A percentile compares a stretch with the other conserved stretches of the same genome.
phyloP scores from a whole-genome alignment of 495 filamentous ascomycete species.

The Tuber borchii region DNA sequence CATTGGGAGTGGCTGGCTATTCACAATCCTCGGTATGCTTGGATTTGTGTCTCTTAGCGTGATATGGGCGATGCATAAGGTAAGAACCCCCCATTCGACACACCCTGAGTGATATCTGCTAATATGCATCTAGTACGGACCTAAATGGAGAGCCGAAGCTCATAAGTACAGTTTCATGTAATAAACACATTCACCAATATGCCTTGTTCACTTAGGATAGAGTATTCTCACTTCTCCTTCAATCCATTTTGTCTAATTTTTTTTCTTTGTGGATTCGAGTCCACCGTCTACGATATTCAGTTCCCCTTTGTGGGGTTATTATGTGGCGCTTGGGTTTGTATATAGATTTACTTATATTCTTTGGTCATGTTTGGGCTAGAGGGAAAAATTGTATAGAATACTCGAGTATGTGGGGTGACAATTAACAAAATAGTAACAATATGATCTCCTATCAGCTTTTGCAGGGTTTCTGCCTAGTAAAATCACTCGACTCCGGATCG shows the following conservation, averaged over 20 bases:
- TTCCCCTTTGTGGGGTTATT: neutral
- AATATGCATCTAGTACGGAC: conserved; percentile 18
- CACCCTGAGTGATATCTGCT: neutral
- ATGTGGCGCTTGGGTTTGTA: neutral
- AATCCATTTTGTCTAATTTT: neutral
- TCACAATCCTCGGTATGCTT: conserved; percentile 68
- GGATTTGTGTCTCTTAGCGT: conserved; percentile 47
- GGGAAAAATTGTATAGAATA: neutral
- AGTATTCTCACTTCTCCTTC: neutral
- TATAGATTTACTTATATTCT: neutral
- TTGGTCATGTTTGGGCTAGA: neutral
- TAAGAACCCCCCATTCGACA: neutral
- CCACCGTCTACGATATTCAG: neutral
- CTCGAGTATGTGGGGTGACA: neutral
- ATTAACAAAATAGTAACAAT: neutral
- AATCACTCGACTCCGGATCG: neutral
- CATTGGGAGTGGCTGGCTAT: conserved; percentile 84
- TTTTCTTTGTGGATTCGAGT: neutral
- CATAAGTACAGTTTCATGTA: conserved; percentile 19
- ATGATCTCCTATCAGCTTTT: too few species aligned
- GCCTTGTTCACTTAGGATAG: neutral
- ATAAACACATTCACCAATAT: neutral
- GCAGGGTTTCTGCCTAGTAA: neutral
- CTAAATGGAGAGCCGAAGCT: conserved; percentile 30
- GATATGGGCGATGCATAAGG: conserved; percentile 37